These are phyloP conservation scores for Novymonas esmeraldas DNA, from an alignment of 208 protist genomes.

Conservation along the genomic window DNA sequence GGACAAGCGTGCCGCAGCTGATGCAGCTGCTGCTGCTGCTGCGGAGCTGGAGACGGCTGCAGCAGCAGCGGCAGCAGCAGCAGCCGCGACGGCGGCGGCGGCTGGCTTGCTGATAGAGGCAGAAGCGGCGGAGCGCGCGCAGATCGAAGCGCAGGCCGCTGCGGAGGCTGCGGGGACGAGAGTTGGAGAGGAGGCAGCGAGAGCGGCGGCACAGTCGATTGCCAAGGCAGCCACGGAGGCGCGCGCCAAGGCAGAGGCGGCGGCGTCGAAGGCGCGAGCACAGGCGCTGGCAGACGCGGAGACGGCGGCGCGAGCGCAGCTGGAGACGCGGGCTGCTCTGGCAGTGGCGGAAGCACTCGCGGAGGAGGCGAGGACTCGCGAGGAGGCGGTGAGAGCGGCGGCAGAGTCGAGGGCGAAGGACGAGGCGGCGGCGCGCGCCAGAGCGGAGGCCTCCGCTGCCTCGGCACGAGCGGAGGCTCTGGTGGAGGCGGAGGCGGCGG, in stretches of 20 bases:
- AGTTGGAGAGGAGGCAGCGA: too few species aligned
- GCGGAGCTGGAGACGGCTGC: too few species aligned
- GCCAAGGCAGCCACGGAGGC: neutral
- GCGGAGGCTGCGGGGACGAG: neutral
- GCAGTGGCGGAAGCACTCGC: neutral
- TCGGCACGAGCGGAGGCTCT: too few species aligned
- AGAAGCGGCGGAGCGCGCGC: too few species aligned
- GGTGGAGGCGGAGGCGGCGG: neutral
- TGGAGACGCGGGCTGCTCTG: neutral
- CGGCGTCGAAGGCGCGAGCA: neutral
- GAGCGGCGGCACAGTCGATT: too few species aligned
- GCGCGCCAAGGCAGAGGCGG: neutral
- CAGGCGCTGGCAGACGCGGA: neutral
- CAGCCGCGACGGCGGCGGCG: neutral
- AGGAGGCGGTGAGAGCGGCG: neutral
- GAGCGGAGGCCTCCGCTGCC: too few species aligned
- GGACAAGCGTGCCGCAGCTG: neutral
- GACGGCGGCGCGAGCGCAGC: neutral
- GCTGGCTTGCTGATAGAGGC: neutral
- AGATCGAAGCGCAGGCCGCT: neutral
- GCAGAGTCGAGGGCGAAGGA: neutral
- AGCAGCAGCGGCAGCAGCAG: neutral
- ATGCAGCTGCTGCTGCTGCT: neutral
- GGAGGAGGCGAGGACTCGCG: neutral
- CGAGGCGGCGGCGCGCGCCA: too few species aligned